phyloP scores from a whole-genome alignment of 805 yeast genomes.

The Candida peoriensis region DNA sequence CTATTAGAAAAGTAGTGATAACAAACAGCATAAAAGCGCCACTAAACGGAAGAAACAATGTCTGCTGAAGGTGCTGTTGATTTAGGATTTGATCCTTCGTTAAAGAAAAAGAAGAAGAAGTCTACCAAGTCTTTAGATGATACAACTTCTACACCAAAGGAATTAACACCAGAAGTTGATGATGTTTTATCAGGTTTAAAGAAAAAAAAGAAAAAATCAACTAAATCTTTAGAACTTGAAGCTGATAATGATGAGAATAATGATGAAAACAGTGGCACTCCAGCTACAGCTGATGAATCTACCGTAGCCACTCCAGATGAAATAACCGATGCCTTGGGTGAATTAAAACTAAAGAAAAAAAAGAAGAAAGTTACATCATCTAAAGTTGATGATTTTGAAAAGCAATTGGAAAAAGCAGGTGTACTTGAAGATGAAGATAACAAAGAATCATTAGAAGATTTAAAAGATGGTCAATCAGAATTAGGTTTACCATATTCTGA shows the following conservation, averaged over 20 bases:
- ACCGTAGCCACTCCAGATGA: conserved; percentile 34
- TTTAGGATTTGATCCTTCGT: conserved; percentile 66
- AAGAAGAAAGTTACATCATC: conserved; percentile 61
- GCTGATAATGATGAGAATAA: conserved; percentile 32
- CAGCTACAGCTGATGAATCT: conserved; percentile 32
- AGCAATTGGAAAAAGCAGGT: conserved; percentile 87
- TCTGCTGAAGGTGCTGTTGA: conserved; percentile 27
- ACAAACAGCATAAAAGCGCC: neutral
- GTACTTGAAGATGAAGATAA: conserved; percentile 40
- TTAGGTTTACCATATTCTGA: conserved; percentile 70
- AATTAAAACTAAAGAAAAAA: conserved; percentile 75
- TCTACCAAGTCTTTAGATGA: conserved; percentile 39
- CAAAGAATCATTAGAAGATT: conserved; percentile 22
- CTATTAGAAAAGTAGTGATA: neutral
- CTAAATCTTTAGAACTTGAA: conserved; percentile 26
- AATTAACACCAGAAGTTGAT: conserved; percentile 40
- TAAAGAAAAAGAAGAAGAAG: conserved; percentile 78
- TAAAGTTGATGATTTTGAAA: conserved; percentile 75
- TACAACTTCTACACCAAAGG: conserved; percentile 30
- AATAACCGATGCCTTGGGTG: conserved; percentile 60
- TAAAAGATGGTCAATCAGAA: conserved; percentile 32
- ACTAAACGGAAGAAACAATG: conserved; percentile 5
- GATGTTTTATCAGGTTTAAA: conserved; percentile 77
- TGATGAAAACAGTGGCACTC: conserved; percentile 30
- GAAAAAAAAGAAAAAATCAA: conserved; percentile 78